These are phyloP conservation scores for Zoysia pacifica DNA, from an alignment of 176 grass and related monocot species.

Conservation along the genomic window DNA sequence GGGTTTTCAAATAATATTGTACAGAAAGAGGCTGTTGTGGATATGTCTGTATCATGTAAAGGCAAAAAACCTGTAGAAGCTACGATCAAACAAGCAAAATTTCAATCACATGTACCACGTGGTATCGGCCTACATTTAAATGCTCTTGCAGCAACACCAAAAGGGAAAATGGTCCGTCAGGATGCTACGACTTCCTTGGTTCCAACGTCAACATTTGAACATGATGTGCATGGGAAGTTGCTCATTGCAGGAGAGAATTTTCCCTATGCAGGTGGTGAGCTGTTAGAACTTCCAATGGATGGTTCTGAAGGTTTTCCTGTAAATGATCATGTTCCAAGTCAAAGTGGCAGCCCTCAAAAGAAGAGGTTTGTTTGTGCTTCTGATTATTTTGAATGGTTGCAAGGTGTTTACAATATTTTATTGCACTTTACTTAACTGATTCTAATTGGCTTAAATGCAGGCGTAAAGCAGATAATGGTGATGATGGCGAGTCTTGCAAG, in stretches of 20 bases:
- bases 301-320: constrained; percentile 52
- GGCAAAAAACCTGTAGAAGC: constrained; percentile 52
- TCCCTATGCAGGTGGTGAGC: constrained; percentile 24
- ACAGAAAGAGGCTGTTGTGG: constrained; percentile 28
- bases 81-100: constrained; percentile 43
- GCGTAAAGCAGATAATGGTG: constrained; percentile 71
- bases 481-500: constrained; percentile 89
- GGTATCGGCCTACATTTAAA: constrained; percentile 96
- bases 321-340: constrained; percentile 58
- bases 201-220: constrained; percentile 46
- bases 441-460: constrained; percentile 47
- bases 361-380: constrained; percentile 59
- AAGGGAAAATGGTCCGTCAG: constrained; percentile 55
- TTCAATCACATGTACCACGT: constrained; percentile 52
- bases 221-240: constrained; percentile 48
- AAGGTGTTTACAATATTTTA: constrained; percentile 6
- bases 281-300: constrained; percentile 50
- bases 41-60: constrained; percentile 50
- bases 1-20: constrained; percentile 20
- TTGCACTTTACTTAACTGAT: constrained; percentile 13
- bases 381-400: background rate
- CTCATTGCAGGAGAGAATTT: constrained; percentile 58
- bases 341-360: constrained; percentile 83
- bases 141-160: constrained; percentile 71
- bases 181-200: constrained; percentile 47